These are phyloP conservation scores for Prillingera fragicola DNA, from an alignment of 1,284 basidiomycete genomes.

Conservation along the genomic window DNA sequence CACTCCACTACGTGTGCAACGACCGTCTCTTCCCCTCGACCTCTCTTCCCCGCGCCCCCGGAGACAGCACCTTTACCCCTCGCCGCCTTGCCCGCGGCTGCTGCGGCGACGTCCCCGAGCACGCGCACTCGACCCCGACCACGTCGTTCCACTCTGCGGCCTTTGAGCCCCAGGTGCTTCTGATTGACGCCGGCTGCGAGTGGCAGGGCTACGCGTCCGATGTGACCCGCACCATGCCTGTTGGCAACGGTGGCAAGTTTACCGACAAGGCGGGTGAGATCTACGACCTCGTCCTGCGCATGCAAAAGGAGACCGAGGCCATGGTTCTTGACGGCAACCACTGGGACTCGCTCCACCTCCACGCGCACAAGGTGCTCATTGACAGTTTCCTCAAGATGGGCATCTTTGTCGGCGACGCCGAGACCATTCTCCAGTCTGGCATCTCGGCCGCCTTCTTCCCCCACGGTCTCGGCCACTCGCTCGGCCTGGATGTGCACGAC, in stretches of 20 bases:
- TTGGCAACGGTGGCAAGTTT: conserved; percentile 84
- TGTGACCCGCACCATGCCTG: conserved; percentile 47
- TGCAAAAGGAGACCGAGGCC: conserved; percentile 66
- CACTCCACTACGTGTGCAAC: conserved; percentile 74
- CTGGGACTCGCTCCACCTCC: conserved; percentile 77
- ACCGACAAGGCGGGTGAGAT: conserved; percentile 69
- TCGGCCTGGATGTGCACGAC: conserved; percentile 82
- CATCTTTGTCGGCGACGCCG: conserved; percentile 63
- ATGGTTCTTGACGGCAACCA: conserved; percentile 66
- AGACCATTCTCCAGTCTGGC: conserved; percentile 67
- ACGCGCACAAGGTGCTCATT: conserved; percentile 71
- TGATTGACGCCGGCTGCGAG: conserved; percentile 89
- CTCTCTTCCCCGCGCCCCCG: conserved; percentile 25
- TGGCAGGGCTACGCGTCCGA: conserved; percentile 57
- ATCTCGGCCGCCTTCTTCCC: conserved; percentile 81
- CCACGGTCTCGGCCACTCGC: conserved; percentile 77
- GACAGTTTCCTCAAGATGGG: conserved; percentile 74
- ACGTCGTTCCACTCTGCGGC: conserved; percentile 22
- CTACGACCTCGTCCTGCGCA: conserved; percentile 75
- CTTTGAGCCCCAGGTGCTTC: conserved; percentile 65
- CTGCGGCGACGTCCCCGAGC: conserved; percentile 35
- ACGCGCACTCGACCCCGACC: conserved; percentile 25
- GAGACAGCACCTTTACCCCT: conserved; percentile 35
- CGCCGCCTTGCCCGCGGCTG: conserved; percentile 36
- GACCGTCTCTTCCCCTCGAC: conserved; percentile 45